Conservation (phyloP, 371 early-diverging fungal genomes). For the Synchytrium microbalum region DNA sequence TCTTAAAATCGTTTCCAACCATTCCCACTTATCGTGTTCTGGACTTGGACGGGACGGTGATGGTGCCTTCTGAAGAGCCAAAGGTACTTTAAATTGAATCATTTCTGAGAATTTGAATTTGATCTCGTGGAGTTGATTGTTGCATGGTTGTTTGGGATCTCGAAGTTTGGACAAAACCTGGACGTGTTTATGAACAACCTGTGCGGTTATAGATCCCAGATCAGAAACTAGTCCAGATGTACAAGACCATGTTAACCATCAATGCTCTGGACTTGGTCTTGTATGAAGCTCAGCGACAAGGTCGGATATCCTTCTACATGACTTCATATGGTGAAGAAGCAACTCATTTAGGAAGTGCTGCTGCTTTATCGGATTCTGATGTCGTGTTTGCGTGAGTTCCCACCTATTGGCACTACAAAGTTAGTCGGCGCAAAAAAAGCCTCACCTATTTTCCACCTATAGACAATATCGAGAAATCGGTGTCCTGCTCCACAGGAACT, state of each 20-base stretch:
- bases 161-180: no score
- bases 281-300: constrained; percentile 97
- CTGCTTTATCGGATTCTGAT: constrained; percentile 76
- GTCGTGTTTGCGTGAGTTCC: constrained; percentile 72
- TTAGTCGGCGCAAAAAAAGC: background rate
- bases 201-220: constrained; percentile 58
- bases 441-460: background rate
- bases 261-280: constrained; percentile 88
- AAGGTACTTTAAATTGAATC: constrained; percentile 38
- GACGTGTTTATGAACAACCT: no score
- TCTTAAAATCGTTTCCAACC: constrained; percentile 43
- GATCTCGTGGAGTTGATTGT: background rate
- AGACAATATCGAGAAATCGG: constrained; percentile 91
- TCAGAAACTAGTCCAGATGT: constrained; percentile 67
- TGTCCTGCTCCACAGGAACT: constrained; percentile 87
- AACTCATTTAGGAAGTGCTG: constrained; percentile 79
- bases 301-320: constrained; percentile 97
- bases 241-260: constrained; percentile 82
- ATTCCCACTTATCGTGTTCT: constrained; percentile 90
- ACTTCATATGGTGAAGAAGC: constrained; percentile 97
- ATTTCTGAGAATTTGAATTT: constrained; percentile 1
- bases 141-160: no score
- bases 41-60: constrained; percentile 76
- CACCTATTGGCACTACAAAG: background rate
- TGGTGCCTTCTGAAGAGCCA: constrained; percentile 67